Percentiles rank a stretch among this genome's conserved stretches.
These are phyloP conservation scores for Globisporangium acanthophoron DNA, from an alignment of 352 stramenopile species.

Conservation along the genomic window DNA sequence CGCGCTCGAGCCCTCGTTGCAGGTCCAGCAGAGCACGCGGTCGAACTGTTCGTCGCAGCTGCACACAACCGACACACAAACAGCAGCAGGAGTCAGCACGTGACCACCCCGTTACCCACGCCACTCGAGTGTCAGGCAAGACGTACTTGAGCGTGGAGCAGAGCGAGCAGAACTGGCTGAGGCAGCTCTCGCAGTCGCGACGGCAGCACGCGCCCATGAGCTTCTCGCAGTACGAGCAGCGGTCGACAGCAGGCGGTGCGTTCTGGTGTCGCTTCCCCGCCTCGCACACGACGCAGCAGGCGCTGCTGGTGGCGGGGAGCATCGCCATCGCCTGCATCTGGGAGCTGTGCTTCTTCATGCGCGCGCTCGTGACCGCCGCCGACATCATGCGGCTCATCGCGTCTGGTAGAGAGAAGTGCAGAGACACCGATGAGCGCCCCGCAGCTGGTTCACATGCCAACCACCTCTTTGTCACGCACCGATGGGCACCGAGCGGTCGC, in stretches of 20 bases:
- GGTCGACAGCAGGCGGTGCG: slow-evolving; percentile 12
- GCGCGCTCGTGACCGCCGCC: slow-evolving; percentile 55
- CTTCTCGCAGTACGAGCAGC: slow-evolving; percentile 63
- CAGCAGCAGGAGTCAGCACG: not conserved
- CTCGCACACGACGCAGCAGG: slow-evolving; percentile 37
- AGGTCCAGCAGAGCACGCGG: slow-evolving; percentile 72
- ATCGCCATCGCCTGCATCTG: slow-evolving; percentile 23
- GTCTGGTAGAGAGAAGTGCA: slow-evolving; percentile 24
- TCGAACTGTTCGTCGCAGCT: slow-evolving; percentile 75
- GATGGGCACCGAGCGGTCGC: slow-evolving; percentile 66
- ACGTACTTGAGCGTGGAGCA: slow-evolving; percentile 82
- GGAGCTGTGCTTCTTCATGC: slow-evolving; percentile 61
- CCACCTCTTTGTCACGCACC: slow-evolving; percentile 21
- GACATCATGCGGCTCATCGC: slow-evolving; percentile 76
- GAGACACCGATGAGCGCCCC: no score
- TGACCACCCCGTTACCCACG: not conserved
- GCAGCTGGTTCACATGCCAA: not conserved
- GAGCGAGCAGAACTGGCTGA: slow-evolving; percentile 55
- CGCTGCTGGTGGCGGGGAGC: not conserved
- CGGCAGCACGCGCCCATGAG: slow-evolving; percentile 53
- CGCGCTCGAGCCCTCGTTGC: slow-evolving; percentile 32
- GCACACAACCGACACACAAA: slow-evolving; percentile 2
- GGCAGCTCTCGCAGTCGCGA: slow-evolving; percentile 53
- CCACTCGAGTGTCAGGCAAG: not conserved
- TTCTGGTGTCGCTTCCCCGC: slow-evolving; percentile 15